phyloP scores from a whole-genome alignment of 306 rosid genomes.

The Vigna nakashimae region DNA sequence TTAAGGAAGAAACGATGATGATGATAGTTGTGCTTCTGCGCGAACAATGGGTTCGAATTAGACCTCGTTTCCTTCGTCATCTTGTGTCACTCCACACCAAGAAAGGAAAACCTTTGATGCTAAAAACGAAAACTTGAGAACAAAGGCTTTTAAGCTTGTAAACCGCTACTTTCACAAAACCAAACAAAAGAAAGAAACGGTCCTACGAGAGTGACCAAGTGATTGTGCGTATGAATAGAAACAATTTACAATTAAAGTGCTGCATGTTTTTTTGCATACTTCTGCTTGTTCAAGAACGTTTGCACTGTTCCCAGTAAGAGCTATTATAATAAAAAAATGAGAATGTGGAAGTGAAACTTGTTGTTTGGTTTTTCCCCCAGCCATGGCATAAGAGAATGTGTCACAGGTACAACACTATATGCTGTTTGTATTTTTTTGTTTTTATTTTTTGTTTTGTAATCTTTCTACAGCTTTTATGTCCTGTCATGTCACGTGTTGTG shows the following conservation, averaged over 20 bases:
- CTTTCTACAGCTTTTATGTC: background rate
- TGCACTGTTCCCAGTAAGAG: too few species aligned
- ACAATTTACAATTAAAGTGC: background rate
- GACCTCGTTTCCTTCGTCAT: slow-evolving; percentile 37
- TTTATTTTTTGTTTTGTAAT: background rate
- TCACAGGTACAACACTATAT: background rate
- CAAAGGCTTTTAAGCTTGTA: background rate
- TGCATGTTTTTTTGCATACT: too few species aligned
- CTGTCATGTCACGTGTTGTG: background rate
- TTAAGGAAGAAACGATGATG: slow-evolving; percentile 32
- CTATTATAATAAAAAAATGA: too few species aligned
- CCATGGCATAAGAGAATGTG: background rate
- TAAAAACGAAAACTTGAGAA: background rate
- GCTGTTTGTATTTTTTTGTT: background rate
- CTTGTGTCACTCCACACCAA: background rate
- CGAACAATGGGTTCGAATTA: slow-evolving; percentile 1
- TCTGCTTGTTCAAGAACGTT: background rate
- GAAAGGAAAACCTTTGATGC: background rate
- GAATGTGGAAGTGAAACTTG: too few species aligned
- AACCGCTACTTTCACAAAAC: slow-evolving; percentile 1
- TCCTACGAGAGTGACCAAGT: background rate
- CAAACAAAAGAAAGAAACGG: slow-evolving; percentile 16
- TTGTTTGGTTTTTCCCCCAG: too few species aligned
- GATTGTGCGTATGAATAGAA: background rate
- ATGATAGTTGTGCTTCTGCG: slow-evolving; percentile 12